Evolutionary conservation across 2,329 filamentous ascomycete species (phyloP), one percentile per base, ranked within the genome.

Genomic region (Cladosporium halotolerans): DNA sequence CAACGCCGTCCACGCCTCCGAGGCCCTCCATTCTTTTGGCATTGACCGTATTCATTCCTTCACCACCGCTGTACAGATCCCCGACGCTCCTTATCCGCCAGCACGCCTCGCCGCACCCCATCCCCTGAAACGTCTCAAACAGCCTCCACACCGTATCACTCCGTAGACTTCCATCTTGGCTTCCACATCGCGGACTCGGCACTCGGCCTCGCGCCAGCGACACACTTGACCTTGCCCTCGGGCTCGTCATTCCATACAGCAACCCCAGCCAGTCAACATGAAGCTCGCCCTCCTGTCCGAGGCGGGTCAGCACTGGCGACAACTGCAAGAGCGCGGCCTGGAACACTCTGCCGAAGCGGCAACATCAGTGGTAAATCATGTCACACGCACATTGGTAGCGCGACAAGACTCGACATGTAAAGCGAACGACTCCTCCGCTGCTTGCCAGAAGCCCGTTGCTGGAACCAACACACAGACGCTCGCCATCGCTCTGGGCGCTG

Each of bases 401-500:
- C 55, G 64, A 43, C 47, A 54, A 14, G 45, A 57, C 11, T 60
- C 58, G 44, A 61, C 60, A 7, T 68, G 65, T 54, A 52, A 55
- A 40, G 38, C 60, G 9, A 59, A 61, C 51, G 57, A 63, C 54
- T 53, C 58, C 42, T 58, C 59, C 45, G 48, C 52, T 40, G 48
- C 58, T 31, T 67, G 66, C 48, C 54, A 65, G 45, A 68, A 62
- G 52, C 66, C 66, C 9, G 59, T 60, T 9, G 53, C 52, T 14
- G 54, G 53, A 11, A 52, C 59, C 32, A 63, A 58, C 46, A 57
- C 58, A 10, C 58, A 63, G 44, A 68, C 61, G 23, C 47, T 69
- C 18, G 62, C 65, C 39, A 70, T 70, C 45, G 64, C 63, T 23
- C 59, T 70, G 4, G 64, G 64, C 44, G 65, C 64, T 40, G 65